A percentile compares a stretch with the other conserved stretches of the same genome.
Evolutionary conservation across 306 rosid genomes (phyloP).

Genomic region (Astragalus glycyphyllos): DNA sequence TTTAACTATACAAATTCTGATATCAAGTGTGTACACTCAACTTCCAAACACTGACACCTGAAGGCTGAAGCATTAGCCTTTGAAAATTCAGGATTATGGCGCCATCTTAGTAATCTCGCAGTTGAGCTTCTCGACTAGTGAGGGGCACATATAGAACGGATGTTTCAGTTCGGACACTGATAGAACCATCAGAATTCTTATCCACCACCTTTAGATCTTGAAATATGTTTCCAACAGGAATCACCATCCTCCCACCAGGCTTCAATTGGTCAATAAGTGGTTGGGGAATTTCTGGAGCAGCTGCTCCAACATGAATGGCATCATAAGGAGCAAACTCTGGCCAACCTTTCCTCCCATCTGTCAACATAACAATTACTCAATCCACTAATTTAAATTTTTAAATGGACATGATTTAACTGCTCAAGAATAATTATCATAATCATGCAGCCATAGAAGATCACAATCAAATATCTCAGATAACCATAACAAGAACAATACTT

Average conservation of each 20-base stretch:
- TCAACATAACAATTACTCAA: slow-evolving; percentile 27
- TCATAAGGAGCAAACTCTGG: slow-evolving; percentile 83
- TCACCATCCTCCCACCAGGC: slow-evolving; percentile 99
- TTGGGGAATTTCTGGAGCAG: slow-evolving; percentile 85
- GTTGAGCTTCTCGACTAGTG: slow-evolving; percentile 87
- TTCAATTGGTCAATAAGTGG: slow-evolving; percentile 86
- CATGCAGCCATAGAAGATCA: slow-evolving; percentile 9
- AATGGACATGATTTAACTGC: not conserved
- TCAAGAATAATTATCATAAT: not conserved
- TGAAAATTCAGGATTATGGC: slow-evolving; percentile 8
- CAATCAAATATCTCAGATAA: not conserved
- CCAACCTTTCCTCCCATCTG: slow-evolving; percentile 98
- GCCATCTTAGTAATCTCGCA: slow-evolving; percentile 56
- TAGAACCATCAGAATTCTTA: slow-evolving; percentile 78
- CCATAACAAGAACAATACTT: not conserved
- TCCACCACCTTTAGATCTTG: slow-evolving; percentile 92
- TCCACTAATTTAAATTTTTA: slow-evolving; percentile 12
- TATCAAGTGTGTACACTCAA: slow-evolving; percentile 4
- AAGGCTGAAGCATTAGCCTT: slow-evolving; percentile 14
- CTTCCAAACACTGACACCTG: not conserved
- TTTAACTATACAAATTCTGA: slow-evolving; percentile 34
- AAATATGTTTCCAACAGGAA: slow-evolving; percentile 88
- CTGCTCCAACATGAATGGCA: slow-evolving; percentile 99
- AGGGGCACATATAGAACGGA: slow-evolving; percentile 94
- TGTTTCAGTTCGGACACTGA: slow-evolving; percentile 69